Conservation (phyloP, 768 basidiomycete genomes). For the Clavaria fumosa region DNA sequence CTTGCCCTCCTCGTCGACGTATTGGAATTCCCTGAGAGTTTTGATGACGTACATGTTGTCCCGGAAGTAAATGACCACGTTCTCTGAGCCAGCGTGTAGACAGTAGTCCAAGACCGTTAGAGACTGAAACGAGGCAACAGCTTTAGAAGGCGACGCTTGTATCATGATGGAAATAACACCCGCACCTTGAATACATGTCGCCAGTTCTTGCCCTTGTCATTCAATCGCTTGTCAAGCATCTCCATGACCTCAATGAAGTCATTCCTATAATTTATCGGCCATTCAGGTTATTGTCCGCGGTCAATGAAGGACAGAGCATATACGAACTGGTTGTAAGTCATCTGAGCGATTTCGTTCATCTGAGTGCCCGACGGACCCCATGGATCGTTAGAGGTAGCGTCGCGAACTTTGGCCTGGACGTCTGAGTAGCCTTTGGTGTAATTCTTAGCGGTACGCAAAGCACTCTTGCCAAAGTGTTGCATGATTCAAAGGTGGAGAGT, state of each 20-base stretch:
- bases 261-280: conserved; percentile 42
- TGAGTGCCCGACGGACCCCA: conserved; percentile 96
- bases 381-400: conserved; percentile 94
- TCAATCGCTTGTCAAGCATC: conserved; percentile 96
- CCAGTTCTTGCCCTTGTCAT: conserved; percentile 99
- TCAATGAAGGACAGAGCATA: conserved; percentile 1
- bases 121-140: conserved; percentile 32
- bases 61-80: conserved; percentile 95
- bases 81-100: conserved; percentile 93
- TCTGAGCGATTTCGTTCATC: conserved; percentile 97
- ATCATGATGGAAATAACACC: conserved; percentile 1
- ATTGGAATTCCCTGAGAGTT: conserved; percentile 97
- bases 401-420: conserved; percentile 86
- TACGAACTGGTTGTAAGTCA: conserved; percentile 92
- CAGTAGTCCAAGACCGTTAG: conserved; percentile 92
- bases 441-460: conserved; percentile 82
- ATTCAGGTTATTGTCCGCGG: not conserved
- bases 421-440: conserved; percentile 96
- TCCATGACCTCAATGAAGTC: conserved; percentile 99
- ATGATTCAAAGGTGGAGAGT: conserved; percentile 20
- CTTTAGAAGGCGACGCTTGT: no score
- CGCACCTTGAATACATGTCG: conserved; percentile 94
- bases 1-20: conserved; percentile 85
- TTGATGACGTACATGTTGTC: conserved; percentile 98
- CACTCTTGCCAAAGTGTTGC: conserved; percentile 74